Base-by-base conservation (phyloP, 1,139 yeast genomes). In the Lodderomyces orthopsilosis region DNA sequence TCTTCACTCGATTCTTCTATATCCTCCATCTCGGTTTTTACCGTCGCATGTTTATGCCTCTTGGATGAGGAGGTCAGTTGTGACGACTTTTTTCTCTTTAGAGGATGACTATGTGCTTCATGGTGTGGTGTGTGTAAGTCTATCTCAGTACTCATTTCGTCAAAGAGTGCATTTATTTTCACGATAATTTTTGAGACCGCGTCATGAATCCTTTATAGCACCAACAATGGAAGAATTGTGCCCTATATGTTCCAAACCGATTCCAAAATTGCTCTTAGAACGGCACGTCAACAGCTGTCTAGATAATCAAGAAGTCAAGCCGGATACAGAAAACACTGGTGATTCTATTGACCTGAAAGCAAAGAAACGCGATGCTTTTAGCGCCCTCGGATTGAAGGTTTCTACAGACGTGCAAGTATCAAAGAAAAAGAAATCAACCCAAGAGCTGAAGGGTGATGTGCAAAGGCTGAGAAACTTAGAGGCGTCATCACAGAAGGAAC, bases 241-340 rank as follows among this genome's bases (percentile, higher is more conserved):
- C 48, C 77, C 77, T 6, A 60, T 72, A 17, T 72, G 77, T 48
- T 49, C 52, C 28, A 58, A 61, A 44, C 37, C 30, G 7, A 56
- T 68, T 22, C 54, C 63, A 2, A 44, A 46, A 9, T 46, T 44
- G 2, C 54, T 59, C 12, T 56, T 72, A 10, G 75, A 70, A 46
- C 54, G 65, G n/a, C 77, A 72, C 46, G 77, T 71, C 9, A 72
- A 72, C 44, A 46, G 54, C 12, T 68, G 74, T 44, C 56, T 68
- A 42, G 74, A 68, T 35, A 43, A 36, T 10, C 48, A 46, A 36
- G 48, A 44, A 33, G 30, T 40, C 41, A 52, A 28, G 13, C 19
- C 36, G 12, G 40, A 30, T 7, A 35, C 15, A 21, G 49, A 30
- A 14, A 45, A 40, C n/a, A 9, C 35, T 4, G 21, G 41, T 21